phyloP scores from a whole-genome alignment of 345 rosid genomes.

The Camelina laxa region DNA sequence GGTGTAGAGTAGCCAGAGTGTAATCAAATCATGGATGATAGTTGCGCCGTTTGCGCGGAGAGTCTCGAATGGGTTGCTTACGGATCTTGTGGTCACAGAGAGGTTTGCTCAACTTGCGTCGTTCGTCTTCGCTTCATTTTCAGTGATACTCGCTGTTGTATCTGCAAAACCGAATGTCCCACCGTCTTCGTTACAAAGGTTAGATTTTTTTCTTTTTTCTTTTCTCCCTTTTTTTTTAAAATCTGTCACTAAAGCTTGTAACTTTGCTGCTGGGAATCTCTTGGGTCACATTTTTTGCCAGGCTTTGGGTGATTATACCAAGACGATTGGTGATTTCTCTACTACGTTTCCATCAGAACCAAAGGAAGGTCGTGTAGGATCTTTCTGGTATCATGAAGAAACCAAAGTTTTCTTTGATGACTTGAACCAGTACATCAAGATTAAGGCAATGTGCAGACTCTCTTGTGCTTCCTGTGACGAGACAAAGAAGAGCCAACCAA shows the following conservation, averaged over 20 bases:
- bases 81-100: constrained; percentile 87
- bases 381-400: constrained; percentile 83
- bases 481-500: constrained; percentile 39
- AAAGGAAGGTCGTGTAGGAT: constrained; percentile 75
- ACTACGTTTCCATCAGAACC: constrained; percentile 65
- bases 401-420: constrained; percentile 84
- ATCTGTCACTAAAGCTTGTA: background rate
- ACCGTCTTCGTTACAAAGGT: constrained; percentile 86
- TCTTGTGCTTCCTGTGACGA: constrained; percentile 76
- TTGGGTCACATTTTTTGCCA: constrained; percentile 36
- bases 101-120: constrained; percentile 92
- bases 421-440: constrained; percentile 72
- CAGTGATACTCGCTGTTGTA: constrained; percentile 80
- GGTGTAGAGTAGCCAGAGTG: no score
- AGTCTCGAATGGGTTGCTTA: constrained; percentile 90
- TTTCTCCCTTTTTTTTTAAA: no score
- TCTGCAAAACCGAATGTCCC: constrained; percentile 72
- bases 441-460: constrained; percentile 91
- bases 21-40: constrained; percentile 64
- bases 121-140: constrained; percentile 93
- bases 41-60: constrained; percentile 95
- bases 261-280: background rate
- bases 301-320: constrained; percentile 83
- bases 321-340: constrained; percentile 71
- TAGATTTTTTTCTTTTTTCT: constrained; percentile 29